Base-by-base conservation (phyloP, 257 asterid species). In the Buddleja alternifolia region DNA sequence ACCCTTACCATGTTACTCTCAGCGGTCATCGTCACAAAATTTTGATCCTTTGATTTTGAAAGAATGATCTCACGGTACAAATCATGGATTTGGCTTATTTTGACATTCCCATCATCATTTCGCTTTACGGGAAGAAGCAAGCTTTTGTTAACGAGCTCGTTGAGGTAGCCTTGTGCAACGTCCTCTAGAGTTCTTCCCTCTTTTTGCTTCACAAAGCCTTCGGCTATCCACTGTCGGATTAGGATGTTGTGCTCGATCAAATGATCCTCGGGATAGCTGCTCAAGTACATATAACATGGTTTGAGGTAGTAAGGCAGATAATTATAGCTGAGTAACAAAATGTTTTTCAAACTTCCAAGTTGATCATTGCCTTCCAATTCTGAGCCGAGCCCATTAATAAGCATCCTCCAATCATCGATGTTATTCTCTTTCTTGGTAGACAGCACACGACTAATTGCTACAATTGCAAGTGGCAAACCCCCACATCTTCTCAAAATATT, bases 81-180 rank as follows among this genome's bases (percentile, higher is more conserved):
- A 47, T 77, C 80, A 17, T 81, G 83, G 40, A 73, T 72, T n/a
- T 40, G 57, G 50, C 78, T 70, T 10, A 34, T 47, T 73, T 74
- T 77, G 42, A 77, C 60, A 56, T 71, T 74, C 16, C 80, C 78
- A 17, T 81, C 83, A 50, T 70, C 76, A 29, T 74, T 70, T 32
- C 44, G 40, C 60, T 54, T 70, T 16, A 67, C 66, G 36, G 74
- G 61, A 9, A 36, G 69, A 56, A 81, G 57, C 69, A 81, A 72
- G 53, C 76, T 75, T 72, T 81, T 71, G 51, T 73, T 78, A 10
- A 81, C 37, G 19, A 81, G 77, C 74, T 81, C 86, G 58, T 81
- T 72, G 69, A 81, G 77, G 61, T 75, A 81, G 8, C 81, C 67
- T 56, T 81, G 75, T 3, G 83, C 86, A 68, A 81, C 77, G 15